These are phyloP conservation scores for Yarrowia sp. DNA, from an alignment of 805 yeast species.

Conservation along the genomic window DNA sequence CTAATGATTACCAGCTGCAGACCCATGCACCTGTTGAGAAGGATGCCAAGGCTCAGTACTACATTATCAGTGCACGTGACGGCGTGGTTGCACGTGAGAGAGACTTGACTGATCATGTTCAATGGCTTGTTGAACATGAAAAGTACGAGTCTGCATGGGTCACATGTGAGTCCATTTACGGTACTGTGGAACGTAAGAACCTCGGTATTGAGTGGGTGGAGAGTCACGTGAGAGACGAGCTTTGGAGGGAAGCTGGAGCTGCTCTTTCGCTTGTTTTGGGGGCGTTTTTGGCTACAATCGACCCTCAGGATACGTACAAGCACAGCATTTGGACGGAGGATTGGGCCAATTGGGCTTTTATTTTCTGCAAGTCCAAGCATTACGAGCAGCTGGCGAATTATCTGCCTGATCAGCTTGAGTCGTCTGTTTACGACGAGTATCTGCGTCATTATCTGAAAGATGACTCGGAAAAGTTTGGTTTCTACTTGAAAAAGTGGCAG, in stretches of 20 bases:
- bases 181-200: conserved; percentile 50
- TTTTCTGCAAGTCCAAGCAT: conserved; percentile 51
- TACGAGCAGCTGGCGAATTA: conserved; percentile 48
- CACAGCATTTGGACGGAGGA: conserved; percentile 36
- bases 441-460: conserved; percentile 46
- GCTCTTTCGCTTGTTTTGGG: conserved; percentile 48
- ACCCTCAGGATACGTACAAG: background rate
- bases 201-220: conserved; percentile 58
- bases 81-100: conserved; percentile 73
- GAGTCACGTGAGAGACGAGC: conserved; percentile 38
- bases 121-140: conserved; percentile 64
- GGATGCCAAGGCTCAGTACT: conserved; percentile 45
- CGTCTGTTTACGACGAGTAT: conserved; percentile 47
- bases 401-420: conserved; percentile 51
- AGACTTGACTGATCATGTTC: conserved; percentile 63
- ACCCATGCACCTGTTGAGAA: conserved; percentile 34
- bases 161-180: conserved; percentile 59
- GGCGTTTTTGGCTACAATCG: conserved; percentile 30
- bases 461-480: conserved; percentile 43
- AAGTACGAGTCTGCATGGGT: conserved; percentile 73
- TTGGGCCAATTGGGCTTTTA: conserved; percentile 67
- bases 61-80: conserved; percentile 75
- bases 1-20: conserved; percentile 76
- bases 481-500: conserved; percentile 58
- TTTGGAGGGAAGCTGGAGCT: conserved; percentile 57